These are phyloP conservation scores for Fusarium caatingaense DNA, from an alignment of 2,329 filamentous ascomycete genomes.

Conservation along the genomic window DNA sequence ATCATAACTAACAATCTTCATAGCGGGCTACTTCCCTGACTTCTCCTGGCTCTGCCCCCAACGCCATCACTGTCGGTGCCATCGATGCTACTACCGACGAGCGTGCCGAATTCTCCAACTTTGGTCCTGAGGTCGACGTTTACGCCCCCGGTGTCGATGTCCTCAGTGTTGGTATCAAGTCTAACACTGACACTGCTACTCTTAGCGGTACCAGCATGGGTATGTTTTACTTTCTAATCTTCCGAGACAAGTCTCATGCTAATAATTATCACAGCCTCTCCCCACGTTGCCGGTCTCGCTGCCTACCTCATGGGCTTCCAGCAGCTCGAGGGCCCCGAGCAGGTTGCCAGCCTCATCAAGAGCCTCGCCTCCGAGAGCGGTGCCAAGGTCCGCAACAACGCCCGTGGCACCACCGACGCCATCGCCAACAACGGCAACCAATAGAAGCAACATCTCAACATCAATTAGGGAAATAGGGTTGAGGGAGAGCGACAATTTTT, in stretches of 20 bases:
- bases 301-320: conserved; percentile 74
- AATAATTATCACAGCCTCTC: conserved; percentile 59
- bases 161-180: conserved; percentile 63
- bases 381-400: conserved; percentile 58
- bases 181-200: conserved; percentile 56
- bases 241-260: conserved; percentile 18
- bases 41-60: conserved; percentile 66
- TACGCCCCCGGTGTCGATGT: conserved; percentile 68
- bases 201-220: conserved; percentile 70
- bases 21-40: conserved; percentile 61
- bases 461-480: conserved; percentile 11
- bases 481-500: conserved; percentile 34
- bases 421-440: conserved; percentile 69
- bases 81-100: conserved; percentile 63
- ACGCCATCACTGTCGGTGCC: conserved; percentile 70
- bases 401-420: conserved; percentile 58
- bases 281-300: conserved; percentile 74
- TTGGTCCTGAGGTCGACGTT: conserved; percentile 64
- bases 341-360: conserved; percentile 62
- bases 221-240: conserved; percentile 37
- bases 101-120: conserved; percentile 69
- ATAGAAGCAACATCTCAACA: conserved; percentile 32
- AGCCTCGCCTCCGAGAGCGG: conserved; percentile 61
- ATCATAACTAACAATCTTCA: conserved; percentile 18
- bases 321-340: conserved; percentile 54